These are phyloP conservation scores for Melampsora americana DNA, from an alignment of 1,284 basidiomycete species.

Conservation along the genomic window DNA sequence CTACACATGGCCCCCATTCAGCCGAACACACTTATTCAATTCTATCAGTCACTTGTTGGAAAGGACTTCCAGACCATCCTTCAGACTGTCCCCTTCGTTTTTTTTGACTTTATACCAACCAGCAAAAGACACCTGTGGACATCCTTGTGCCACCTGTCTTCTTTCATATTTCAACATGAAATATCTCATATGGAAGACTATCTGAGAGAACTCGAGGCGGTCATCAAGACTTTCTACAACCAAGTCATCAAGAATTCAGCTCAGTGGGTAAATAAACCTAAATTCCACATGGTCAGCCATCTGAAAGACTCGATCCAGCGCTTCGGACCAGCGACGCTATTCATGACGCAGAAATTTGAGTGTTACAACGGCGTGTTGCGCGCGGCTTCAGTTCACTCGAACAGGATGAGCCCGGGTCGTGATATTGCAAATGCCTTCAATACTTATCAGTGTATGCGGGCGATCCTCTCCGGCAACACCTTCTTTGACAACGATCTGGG, in stretches of 20 bases:
- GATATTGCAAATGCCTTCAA: not conserved
- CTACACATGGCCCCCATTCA: no score
- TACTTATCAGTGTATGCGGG: not conserved
- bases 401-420: not conserved
- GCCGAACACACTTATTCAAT: slow-evolving; percentile 49
- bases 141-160: slow-evolving; percentile 50
- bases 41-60: slow-evolving; percentile 54
- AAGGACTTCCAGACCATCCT: slow-evolving; percentile 55
- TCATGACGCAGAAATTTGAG: slow-evolving; percentile 7
- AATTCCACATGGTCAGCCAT: slow-evolving; percentile 42
- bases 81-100: slow-evolving; percentile 56
- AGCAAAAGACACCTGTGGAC: slow-evolving; percentile 44
- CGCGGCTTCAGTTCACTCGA: not conserved
- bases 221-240: not conserved
- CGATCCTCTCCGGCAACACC: not conserved
- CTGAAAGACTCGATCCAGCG: slow-evolving; percentile 45
- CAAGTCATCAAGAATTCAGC: not conserved
- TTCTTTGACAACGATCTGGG: not conserved
- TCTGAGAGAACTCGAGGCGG: slow-evolving; percentile 48
- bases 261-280: slow-evolving; percentile 51
- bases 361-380: not conserved
- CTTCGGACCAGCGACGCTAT: not conserved
- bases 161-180: slow-evolving; percentile 55
- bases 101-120: slow-evolving; percentile 51
- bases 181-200: slow-evolving; percentile 54